Percentiles rank a stretch among this genome's conserved stretches.
These are phyloP conservation scores for Candida alai DNA, from an alignment of 805 yeast species.

Conservation along the genomic window DNA sequence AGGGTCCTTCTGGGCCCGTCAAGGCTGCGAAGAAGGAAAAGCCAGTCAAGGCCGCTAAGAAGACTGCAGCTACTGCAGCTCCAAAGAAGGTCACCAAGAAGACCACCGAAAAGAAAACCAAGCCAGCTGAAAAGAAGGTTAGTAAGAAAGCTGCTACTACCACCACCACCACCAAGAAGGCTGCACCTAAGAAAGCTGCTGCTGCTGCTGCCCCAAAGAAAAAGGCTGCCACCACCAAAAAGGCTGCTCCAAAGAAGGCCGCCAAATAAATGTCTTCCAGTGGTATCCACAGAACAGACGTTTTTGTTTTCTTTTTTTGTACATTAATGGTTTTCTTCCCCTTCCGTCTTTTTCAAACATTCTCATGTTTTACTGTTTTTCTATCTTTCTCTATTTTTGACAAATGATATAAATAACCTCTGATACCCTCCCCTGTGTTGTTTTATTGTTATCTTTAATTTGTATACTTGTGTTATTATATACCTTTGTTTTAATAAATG, in stretches of 20 bases:
- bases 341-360: slow-evolving; percentile 1
- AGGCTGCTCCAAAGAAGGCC: slow-evolving; percentile 9
- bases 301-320: neutral
- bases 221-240: slow-evolving; percentile 9
- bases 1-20: slow-evolving; percentile 86
- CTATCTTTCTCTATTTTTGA: slow-evolving; percentile 1
- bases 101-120: slow-evolving; percentile 18
- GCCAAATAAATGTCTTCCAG: slow-evolving; percentile 7
- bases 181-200: slow-evolving; percentile 14
- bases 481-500: slow-evolving; percentile 4
- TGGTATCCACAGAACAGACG: too few species aligned
- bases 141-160: slow-evolving; percentile 23
- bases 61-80: slow-evolving; percentile 14
- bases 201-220: slow-evolving; percentile 17
- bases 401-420: too few species aligned
- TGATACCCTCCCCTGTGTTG: slow-evolving; percentile 1
- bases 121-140: slow-evolving; percentile 17
- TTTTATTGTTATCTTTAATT: slow-evolving; percentile 1
- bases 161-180: slow-evolving; percentile 20
- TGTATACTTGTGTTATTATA: slow-evolving; percentile 5
- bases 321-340: slow-evolving; percentile 1
- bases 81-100: slow-evolving; percentile 19
- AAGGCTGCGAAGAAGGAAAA: slow-evolving; percentile 52
- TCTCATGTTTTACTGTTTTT: slow-evolving; percentile 1
- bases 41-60: slow-evolving; percentile 8